phyloP scores from a whole-genome alignment of 805 yeast genomes.

The Lipomyces starkeyi region DNA sequence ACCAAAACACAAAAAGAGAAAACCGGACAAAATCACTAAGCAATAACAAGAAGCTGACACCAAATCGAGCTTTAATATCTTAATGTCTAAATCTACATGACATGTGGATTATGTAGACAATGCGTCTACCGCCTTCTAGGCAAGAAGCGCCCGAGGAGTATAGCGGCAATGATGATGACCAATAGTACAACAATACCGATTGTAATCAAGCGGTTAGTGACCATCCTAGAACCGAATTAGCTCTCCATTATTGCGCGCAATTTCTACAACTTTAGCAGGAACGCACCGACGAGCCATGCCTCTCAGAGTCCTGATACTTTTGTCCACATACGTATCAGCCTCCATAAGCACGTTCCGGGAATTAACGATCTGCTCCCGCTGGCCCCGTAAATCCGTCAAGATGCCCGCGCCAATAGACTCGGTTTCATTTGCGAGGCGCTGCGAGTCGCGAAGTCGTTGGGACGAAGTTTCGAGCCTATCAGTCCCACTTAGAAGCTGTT shows the following conservation, averaged over 20 bases:
- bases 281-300: conserved; percentile 75
- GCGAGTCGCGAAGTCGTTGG: conserved; percentile 84
- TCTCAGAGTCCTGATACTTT: conserved; percentile 81
- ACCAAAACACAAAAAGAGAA: neutral
- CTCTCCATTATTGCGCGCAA: neutral
- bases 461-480: conserved; percentile 81
- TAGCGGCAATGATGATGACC: conserved; percentile 34
- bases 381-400: conserved; percentile 84
- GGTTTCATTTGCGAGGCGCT: conserved; percentile 89
- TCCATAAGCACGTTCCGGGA: conserved; percentile 77
- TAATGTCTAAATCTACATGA: conserved; percentile 1
- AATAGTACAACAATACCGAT: conserved; percentile 33
- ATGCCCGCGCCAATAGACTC: conserved; percentile 91
- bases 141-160: conserved; percentile 32
- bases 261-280: neutral
- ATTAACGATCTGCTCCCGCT: conserved; percentile 87
- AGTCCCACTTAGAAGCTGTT: conserved; percentile 76
- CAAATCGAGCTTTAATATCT: neutral
- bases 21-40: neutral
- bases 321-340: conserved; percentile 93
- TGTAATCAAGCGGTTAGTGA: conserved; percentile 33
- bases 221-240: conserved; percentile 25
- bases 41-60: neutral
- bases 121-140: conserved; percentile 26
- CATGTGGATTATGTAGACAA: neutral